Percentiles rank a stretch among this genome's conserved stretches.
phyloP scores from a whole-genome alignment of 768 basidiomycete genomes.

The Boletus rubescentipes region DNA sequence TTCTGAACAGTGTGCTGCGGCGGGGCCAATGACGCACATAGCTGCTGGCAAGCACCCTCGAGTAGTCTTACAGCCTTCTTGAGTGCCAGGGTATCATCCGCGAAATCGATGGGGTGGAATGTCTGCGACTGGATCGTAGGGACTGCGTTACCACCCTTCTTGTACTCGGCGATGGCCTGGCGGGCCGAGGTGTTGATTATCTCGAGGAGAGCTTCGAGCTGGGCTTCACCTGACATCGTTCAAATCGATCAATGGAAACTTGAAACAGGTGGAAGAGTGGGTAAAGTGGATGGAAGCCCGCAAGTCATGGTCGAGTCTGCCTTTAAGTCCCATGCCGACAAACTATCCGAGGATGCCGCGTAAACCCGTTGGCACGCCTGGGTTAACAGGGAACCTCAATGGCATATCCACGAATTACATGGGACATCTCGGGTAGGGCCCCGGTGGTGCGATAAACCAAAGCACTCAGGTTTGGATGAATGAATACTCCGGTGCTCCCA shows the following conservation, averaged over 20 bases:
- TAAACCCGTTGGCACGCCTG: too few species aligned
- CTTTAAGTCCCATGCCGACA: conserved; percentile 2
- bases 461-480: too few species aligned
- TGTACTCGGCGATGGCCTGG: conserved; percentile 27
- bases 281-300: not conserved
- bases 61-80: conserved; percentile 29
- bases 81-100: conserved; percentile 16
- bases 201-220: conserved; percentile 31
- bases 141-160: conserved; percentile 20
- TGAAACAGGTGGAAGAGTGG: not conserved
- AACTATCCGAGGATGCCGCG: too few species aligned
- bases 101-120: conserved; percentile 25
- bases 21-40: conserved; percentile 27
- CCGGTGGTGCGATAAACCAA: too few species aligned
- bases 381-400: not conserved
- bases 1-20: conserved; percentile 30
- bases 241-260: not conserved
- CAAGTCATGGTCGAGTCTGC: not conserved
- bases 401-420: not conserved
- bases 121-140: conserved; percentile 25
- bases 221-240: conserved; percentile 25
- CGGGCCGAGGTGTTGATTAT: conserved; percentile 32
- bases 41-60: conserved; percentile 27
- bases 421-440: too few species aligned
- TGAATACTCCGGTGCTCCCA: too few species aligned